These are phyloP conservation scores for Tilletia walkeri DNA, from an alignment of 1,284 basidiomycete species.

Conservation along the genomic window DNA sequence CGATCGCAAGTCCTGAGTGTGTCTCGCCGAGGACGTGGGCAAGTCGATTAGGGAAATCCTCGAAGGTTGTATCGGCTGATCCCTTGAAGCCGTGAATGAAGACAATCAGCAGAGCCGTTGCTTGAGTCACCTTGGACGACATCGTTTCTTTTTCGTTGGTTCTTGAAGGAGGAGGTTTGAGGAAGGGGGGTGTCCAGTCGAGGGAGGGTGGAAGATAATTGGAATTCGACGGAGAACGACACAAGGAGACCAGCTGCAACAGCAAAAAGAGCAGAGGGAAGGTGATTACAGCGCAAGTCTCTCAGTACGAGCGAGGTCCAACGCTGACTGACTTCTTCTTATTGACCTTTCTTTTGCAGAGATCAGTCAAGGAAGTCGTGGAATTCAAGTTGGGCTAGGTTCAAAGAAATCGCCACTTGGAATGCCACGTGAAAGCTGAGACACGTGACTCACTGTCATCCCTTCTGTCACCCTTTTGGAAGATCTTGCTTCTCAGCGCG, in stretches of 20 bases:
- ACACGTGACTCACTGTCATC: background rate
- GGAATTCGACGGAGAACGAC: no score
- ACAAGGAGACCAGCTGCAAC: no score
- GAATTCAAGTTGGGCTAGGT: no score
- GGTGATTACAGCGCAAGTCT: no score
- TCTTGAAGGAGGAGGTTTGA: background rate
- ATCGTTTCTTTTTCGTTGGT: background rate
- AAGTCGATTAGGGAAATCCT: conserved; percentile 71
- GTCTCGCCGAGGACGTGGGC: conserved; percentile 68
- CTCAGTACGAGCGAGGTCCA: background rate
- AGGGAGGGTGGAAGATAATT: background rate
- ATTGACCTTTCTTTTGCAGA: no score
- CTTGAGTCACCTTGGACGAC: background rate
- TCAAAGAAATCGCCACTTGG: no score
- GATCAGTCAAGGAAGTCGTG: no score
- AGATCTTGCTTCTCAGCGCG: no score
- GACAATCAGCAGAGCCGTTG: conserved; percentile 1
- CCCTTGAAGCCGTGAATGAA: conserved; percentile 65
- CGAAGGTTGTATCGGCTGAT: conserved; percentile 70
- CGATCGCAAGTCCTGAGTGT: conserved; percentile 62
- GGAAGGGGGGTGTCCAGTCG: background rate
- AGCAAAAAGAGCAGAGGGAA: no score
- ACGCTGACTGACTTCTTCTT: no score
- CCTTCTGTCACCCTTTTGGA: no score
- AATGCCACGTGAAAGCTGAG: background rate